These are phyloP conservation scores for Fusarium sambucinum DNA, from an alignment of 2,329 filamentous ascomycete species.

Conservation along the genomic window DNA sequence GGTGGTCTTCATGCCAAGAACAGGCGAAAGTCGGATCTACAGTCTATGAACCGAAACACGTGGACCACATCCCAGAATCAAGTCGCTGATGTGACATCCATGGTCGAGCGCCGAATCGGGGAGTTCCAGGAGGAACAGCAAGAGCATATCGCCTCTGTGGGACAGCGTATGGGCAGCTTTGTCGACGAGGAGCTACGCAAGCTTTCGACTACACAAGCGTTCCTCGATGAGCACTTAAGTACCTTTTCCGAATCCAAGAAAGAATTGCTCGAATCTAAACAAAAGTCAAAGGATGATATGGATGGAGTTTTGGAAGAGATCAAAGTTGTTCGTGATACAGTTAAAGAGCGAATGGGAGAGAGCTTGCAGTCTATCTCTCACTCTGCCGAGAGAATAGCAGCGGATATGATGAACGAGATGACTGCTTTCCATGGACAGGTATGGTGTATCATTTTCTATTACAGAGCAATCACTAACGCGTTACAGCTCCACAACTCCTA, in stretches of 20 bases:
- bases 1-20: conserved; percentile 87
- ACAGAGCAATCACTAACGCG: conserved; percentile 20
- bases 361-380: conserved; percentile 85
- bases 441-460: conserved; percentile 49
- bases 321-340: conserved; percentile 86
- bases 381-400: conserved; percentile 88
- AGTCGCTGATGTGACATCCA: conserved; percentile 79
- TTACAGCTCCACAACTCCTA: conserved; percentile 83
- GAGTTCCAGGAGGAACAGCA: conserved; percentile 80
- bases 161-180: conserved; percentile 79
- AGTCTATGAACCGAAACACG: conserved; percentile 79
- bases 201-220: conserved; percentile 75
- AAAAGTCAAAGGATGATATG: conserved; percentile 83
- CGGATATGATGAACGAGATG: conserved; percentile 88
- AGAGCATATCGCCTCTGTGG: conserved; percentile 74
- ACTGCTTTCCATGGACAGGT: conserved; percentile 79
- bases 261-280: conserved; percentile 75
- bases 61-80: conserved; percentile 83
- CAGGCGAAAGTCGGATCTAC: conserved; percentile 84
- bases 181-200: conserved; percentile 80
- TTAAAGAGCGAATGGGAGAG: conserved; percentile 87
- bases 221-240: conserved; percentile 76
- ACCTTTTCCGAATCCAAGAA: conserved; percentile 76
- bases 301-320: conserved; percentile 93
- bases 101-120: conserved; percentile 81